Conservation (phyloP, 345 rosid species). For the Eucalyptus tenuipes region DNA sequence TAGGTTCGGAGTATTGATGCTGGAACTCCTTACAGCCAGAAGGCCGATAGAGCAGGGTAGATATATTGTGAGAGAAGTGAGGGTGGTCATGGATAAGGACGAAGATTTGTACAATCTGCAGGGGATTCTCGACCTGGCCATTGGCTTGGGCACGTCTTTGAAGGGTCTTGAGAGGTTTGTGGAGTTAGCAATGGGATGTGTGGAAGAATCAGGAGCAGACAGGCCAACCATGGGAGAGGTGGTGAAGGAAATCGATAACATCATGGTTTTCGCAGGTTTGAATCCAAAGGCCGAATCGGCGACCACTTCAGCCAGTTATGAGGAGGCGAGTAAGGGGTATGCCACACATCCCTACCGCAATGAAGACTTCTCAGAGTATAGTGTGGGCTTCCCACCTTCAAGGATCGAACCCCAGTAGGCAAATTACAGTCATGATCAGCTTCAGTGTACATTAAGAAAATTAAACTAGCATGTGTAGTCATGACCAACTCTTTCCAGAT, state of each 20-base stretch:
- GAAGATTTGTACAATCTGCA: conserved; percentile 48
- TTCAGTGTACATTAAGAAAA: neutral
- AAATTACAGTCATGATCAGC: neutral
- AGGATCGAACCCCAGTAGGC: conserved; percentile 33
- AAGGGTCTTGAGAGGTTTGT: conserved; percentile 50
- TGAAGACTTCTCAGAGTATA: conserved; percentile 17
- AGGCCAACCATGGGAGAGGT: conserved; percentile 75
- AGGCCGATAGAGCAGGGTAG: conserved; percentile 70
- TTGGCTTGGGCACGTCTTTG: conserved; percentile 30
- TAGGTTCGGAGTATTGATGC: conserved; percentile 76
- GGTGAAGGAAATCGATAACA: conserved; percentile 61
- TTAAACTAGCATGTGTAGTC: neutral
- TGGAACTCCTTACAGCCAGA: conserved; percentile 61
- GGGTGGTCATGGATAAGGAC: conserved; percentile 35
- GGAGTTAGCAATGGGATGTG: conserved; percentile 53
- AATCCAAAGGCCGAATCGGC: conserved; percentile 49
- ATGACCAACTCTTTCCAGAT: neutral
- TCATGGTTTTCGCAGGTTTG: conserved; percentile 49
- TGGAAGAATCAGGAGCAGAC: conserved; percentile 42
- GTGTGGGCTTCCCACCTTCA: conserved; percentile 26
- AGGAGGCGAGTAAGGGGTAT: conserved; percentile 14
- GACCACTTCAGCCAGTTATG: conserved; percentile 40
- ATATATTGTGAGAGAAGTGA: conserved; percentile 78
- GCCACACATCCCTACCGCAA: conserved; percentile 24
- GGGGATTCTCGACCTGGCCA: conserved; percentile 49